These are phyloP conservation scores for Kandelia obovata DNA, from an alignment of 345 rosid genomes.

Conservation along the genomic window DNA sequence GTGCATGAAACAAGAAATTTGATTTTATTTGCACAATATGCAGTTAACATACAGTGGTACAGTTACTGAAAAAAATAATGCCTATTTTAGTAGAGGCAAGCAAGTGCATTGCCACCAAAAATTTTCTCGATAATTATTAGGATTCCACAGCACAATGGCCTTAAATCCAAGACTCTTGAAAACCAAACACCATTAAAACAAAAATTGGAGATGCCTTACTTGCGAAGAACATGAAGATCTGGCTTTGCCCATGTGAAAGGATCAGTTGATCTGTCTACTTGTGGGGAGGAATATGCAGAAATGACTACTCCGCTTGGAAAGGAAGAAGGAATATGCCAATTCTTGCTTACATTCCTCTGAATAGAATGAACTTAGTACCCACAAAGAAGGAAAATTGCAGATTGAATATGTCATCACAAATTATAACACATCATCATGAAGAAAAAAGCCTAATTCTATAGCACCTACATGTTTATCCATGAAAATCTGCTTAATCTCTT, in stretches of 20 bases:
- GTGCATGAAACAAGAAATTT: not conserved
- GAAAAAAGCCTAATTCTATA: conserved; percentile 15
- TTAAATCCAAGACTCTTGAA: not conserved
- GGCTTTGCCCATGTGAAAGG: conserved; percentile 93
- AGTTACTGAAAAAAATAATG: not conserved
- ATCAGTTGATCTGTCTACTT: conserved; percentile 91
- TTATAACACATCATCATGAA: not conserved
- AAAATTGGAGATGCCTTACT: conserved; percentile 32
- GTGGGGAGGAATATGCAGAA: conserved; percentile 76
- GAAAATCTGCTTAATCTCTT: conserved; percentile 61
- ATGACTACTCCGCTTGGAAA: conserved; percentile 89
- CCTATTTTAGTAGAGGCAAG: not conserved
- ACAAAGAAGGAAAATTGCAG: conserved; percentile 5
- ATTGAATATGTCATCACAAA: not conserved
- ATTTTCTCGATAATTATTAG: too few relatives aligned
- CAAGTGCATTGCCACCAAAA: not conserved
- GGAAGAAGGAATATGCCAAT: conserved; percentile 87
- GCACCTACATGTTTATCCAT: conserved; percentile 77
- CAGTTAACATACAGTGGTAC: too few relatives aligned
- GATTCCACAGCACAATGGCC: too few relatives aligned
- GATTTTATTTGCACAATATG: conserved; percentile 4
- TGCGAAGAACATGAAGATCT: conserved; percentile 69
- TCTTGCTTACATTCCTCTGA: conserved; percentile 97
- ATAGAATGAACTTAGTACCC: conserved; percentile 16
- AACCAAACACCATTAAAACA: conserved; percentile 14